Evolutionary conservation across 805 yeast species (phyloP), one percentile per base, ranked within the genome.

Genomic region (Clavispora santaluciae): DNA sequence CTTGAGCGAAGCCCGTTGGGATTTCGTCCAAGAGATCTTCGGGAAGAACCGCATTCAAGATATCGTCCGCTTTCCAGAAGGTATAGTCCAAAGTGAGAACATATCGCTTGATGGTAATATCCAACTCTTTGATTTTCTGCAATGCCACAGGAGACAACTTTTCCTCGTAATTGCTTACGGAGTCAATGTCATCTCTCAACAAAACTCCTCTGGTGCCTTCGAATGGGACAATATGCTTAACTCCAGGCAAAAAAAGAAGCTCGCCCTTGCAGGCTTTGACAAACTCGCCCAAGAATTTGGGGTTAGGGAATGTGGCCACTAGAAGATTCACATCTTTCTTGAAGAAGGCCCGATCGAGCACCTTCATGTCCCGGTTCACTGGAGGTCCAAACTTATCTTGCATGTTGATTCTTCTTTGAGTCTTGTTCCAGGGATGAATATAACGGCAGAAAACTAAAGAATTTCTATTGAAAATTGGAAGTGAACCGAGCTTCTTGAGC

Each of bases 61-160:
- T 83, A 51, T 93, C 96, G 41, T 95, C 99, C 0, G 90, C 73
- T 50, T 79, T 80, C 98, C 98, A 93, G 60, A 78, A 86, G 37
- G 78, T 73, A 58, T 93, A 93, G 46, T 72, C 83, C 38, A 93
- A 54, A 8, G 57, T 41, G 42, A 87, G 66, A 3, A 63, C 68
- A 54, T 84, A 81, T 2, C 82, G 78, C 28, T 61, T 60, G 10
- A 84, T 57, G 5, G 59, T 56, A 1, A 79, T 75, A 0, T 70
- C 64, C 33, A 70, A 67, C 22, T 75, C 73, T 11, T 67, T 51
- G 2, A 90, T 61, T 42, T 72, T 72, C 10, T 61, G 61, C 21
- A 62, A 48, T 0, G 86, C 72, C 10, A 56, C 61, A 1, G 61
- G 47, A 0, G 81, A 61, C 11, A 85, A 44, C 6, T 66, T 54